phyloP scores from a whole-genome alignment of 306 rosid species.

The Sicyos baderoa region DNA sequence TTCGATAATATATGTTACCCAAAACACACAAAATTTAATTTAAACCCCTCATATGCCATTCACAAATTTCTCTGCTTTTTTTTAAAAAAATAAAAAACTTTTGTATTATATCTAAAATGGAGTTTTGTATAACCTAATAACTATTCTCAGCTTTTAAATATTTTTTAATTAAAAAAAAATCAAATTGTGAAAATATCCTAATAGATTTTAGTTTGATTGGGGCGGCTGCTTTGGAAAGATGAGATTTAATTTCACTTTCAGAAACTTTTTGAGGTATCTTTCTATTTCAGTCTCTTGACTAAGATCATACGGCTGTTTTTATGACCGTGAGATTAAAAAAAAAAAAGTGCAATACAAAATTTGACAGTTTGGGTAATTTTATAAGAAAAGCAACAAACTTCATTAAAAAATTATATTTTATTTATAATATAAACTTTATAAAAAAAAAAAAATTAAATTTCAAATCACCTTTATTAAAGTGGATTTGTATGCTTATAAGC shows the following conservation, averaged over 20 bases:
- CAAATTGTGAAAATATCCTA: not conserved
- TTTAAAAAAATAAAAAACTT: too few species aligned
- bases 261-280: not conserved
- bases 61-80: too few species aligned
- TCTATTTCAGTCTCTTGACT: not conserved
- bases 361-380: not conserved
- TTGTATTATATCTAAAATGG: too few species aligned
- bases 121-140: too few species aligned
- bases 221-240: not conserved
- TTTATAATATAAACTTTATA: not conserved
- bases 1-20: conserved; percentile 1
- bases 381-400: not conserved
- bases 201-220: not conserved
- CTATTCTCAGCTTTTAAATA: too few species aligned
- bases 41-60: not conserved
- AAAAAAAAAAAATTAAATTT: too few species aligned
- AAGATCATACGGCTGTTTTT: not conserved
- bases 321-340: too few species aligned
- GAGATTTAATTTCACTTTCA: not conserved
- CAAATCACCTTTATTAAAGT: conserved; percentile 16
- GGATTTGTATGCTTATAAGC: conserved; percentile 10
- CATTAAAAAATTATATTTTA: too few species aligned
- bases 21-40: not conserved
- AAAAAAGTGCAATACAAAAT: not conserved
- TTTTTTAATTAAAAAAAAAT: too few species aligned